phyloP scores from a whole-genome alignment of 345 rosid genomes.

The Moricandia moricandioides region DNA sequence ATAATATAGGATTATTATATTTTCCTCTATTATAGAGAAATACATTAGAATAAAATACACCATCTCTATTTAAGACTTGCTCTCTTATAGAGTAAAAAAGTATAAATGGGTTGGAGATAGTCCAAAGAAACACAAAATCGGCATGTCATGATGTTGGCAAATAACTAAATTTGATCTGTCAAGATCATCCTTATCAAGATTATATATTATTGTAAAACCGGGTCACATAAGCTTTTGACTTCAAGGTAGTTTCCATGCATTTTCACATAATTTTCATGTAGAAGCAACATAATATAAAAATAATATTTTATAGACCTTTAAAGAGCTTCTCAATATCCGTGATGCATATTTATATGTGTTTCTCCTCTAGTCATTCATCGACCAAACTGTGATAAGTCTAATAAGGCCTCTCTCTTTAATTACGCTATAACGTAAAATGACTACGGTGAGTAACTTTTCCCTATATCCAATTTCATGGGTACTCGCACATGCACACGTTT shows the following conservation, averaged over 20 bases:
- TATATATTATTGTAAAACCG: background rate
- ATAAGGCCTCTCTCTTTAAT: constrained; percentile 1
- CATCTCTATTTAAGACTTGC: too few species aligned
- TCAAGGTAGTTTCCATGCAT: constrained; percentile 32
- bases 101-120: too few species aligned
- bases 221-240: constrained; percentile 27
- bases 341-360: background rate
- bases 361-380: constrained; percentile 3
- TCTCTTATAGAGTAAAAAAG: too few species aligned
- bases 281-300: constrained; percentile 23
- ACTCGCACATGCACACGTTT: background rate
- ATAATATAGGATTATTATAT: too few species aligned
- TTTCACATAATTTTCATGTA: constrained; percentile 12
- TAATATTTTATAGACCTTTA: constrained; percentile 16
- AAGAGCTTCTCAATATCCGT: constrained; percentile 4
- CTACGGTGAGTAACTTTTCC: constrained; percentile 36
- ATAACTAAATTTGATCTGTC: background rate
- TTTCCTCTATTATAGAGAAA: too few species aligned
- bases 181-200: constrained; percentile 3
- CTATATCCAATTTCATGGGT: background rate
- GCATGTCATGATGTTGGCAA: too few species aligned
- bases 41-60: too few species aligned
- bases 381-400: background rate
- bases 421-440: constrained; percentile 17
- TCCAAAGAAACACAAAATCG: too few species aligned